Percentiles rank a stretch among this genome's conserved stretches.
phyloP scores from a whole-genome alignment of 345 rosid species.

The Linum tenue region DNA sequence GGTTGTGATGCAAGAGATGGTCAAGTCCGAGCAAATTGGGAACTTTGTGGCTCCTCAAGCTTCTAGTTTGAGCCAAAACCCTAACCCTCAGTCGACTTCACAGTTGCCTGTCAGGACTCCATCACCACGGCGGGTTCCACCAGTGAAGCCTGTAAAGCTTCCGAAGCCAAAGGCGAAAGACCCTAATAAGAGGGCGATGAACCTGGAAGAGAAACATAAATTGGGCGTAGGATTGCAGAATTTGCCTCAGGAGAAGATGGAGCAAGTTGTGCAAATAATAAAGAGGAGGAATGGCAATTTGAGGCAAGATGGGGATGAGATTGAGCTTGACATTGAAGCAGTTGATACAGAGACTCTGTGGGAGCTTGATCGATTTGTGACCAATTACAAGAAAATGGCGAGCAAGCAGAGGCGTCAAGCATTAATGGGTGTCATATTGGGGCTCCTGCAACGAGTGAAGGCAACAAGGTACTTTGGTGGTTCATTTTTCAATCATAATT shows the following conservation, averaged over 20 bases:
- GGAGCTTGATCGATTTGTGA: slow-evolving; percentile 80
- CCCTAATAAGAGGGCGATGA: slow-evolving; percentile 70
- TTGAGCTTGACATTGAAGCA: slow-evolving; percentile 71
- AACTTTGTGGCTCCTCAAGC: slow-evolving; percentile 7
- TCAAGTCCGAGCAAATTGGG: slow-evolving; percentile 23
- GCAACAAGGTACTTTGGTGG: slow-evolving; percentile 23
- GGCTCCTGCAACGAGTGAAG: slow-evolving; percentile 15
- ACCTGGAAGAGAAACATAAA: slow-evolving; percentile 58
- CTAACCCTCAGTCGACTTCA: slow-evolving; percentile 15
- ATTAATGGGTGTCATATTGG: slow-evolving; percentile 23
- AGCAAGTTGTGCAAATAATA: slow-evolving; percentile 66
- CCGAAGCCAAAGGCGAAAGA: slow-evolving; percentile 84
- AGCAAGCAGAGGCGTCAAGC: slow-evolving; percentile 76
- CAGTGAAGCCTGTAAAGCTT: slow-evolving; percentile 36
- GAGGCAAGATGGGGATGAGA: slow-evolving; percentile 76
- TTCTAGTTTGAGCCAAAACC: slow-evolving; percentile 14
- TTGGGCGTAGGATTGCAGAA: slow-evolving; percentile 64
- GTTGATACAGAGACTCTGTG: slow-evolving; percentile 68
- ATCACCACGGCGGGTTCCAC: slow-evolving; percentile 26
- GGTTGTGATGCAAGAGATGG: slow-evolving; percentile 10
- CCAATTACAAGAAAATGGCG: slow-evolving; percentile 66
- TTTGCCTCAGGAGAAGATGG: slow-evolving; percentile 77
- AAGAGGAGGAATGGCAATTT: slow-evolving; percentile 58
- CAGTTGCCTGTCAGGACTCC: slow-evolving; percentile 31
- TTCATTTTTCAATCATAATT: not conserved